A percentile compares a stretch with the other conserved stretches of the same genome.
These are phyloP conservation scores for Yamadazyma sp. DNA, from an alignment of 1,139 yeast genomes.

Conservation along the genomic window DNA sequence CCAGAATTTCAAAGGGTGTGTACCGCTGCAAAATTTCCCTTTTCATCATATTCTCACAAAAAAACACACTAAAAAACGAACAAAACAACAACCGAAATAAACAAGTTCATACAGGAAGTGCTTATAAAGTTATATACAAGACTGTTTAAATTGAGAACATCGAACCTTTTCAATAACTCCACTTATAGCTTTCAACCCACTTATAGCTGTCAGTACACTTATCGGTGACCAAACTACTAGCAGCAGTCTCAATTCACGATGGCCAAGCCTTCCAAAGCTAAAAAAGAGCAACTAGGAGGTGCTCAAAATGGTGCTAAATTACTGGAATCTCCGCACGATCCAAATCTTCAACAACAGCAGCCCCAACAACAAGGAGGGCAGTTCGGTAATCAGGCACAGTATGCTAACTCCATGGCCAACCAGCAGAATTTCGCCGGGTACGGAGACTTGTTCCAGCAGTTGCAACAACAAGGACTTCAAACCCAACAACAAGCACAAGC, in stretches of 20 bases:
- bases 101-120: conserved; percentile 5
- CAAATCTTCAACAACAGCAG: conserved; percentile 8
- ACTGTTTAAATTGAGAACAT: conserved; percentile 4
- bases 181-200: neutral
- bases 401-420: neutral
- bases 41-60: conserved; percentile 3
- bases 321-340: conserved; percentile 7
- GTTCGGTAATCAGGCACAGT: conserved; percentile 4
- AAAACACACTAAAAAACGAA: conserved; percentile 10
- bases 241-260: neutral
- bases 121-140: conserved; percentile 4
- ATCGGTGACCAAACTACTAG: no score
- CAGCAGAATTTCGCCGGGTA: conserved; percentile 8
- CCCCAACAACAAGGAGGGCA: conserved; percentile 1
- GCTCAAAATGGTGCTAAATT: conserved; percentile 2
- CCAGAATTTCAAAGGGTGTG: conserved; percentile 1
- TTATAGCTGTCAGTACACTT: neutral
- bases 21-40: neutral
- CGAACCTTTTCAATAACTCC: neutral
- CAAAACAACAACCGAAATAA: conserved; percentile 2
- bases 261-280: conserved; percentile 2
- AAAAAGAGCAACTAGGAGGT: conserved; percentile 2
- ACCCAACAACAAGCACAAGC: conserved; percentile 13
- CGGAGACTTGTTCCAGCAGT: conserved; percentile 17
- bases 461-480: conserved; percentile 20